These are phyloP conservation scores for Bonia amplexicaulis DNA, from an alignment of 176 grass and related monocot species.

Conservation along the genomic window DNA sequence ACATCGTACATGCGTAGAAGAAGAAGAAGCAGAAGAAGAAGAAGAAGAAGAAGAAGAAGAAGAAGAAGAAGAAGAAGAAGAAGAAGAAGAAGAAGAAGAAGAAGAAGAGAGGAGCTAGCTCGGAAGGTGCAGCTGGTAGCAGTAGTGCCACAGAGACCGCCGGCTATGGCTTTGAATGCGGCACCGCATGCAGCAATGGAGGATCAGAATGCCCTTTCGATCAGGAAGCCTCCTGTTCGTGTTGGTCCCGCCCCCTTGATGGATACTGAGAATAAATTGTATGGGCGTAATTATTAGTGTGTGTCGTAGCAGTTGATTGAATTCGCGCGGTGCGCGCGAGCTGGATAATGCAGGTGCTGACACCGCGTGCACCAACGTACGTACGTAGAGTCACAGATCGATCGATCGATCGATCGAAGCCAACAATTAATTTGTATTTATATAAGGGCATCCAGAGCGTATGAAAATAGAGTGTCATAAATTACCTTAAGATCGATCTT, in stretches of 20 bases:
- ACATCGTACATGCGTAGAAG: not conserved
- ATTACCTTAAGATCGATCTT: no score
- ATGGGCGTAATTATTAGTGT: not conserved
- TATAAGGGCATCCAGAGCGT: no score
- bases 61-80: not conserved
- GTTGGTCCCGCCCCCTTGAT: slow-evolving; percentile 20
- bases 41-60: not conserved
- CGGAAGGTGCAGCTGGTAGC: not conserved
- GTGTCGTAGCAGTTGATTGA: not conserved
- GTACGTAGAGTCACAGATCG: not conserved
- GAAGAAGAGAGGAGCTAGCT: not conserved
- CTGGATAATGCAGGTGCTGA: not conserved
- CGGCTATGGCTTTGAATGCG: slow-evolving; percentile 3
- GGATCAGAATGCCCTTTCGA: slow-evolving; percentile 19
- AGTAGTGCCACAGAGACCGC: not conserved
- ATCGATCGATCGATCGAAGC: no score
- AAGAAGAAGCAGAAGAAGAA: not conserved
- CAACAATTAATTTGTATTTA: no score
- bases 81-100: not conserved
- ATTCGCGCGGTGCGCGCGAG: not conserved
- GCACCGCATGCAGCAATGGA: slow-evolving; percentile 24
- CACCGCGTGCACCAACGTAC: not conserved
- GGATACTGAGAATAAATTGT: not conserved
- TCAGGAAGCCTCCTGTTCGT: slow-evolving; percentile 21
- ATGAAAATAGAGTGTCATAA: no score